phyloP scores from a whole-genome alignment of 805 yeast species.

The Schwanniomyces vanrijiae region DNA sequence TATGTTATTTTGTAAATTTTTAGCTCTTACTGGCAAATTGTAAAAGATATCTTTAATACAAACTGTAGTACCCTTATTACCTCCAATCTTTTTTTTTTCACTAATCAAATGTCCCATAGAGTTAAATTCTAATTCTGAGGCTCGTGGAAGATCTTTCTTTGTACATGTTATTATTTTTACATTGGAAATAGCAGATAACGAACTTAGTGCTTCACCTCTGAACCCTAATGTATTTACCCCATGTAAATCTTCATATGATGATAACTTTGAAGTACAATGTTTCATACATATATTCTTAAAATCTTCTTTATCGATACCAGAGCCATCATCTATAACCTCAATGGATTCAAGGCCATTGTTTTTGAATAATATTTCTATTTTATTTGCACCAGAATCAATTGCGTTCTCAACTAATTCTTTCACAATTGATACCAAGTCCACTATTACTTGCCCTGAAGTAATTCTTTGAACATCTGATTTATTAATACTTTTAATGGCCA shows the following conservation, averaged over 20 bases:
- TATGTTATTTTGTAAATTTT: slow-evolving; percentile 64
- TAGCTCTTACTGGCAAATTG: slow-evolving; percentile 77
- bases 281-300: slow-evolving; percentile 55
- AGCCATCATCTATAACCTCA: slow-evolving; percentile 69
- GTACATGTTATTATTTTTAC: slow-evolving; percentile 54
- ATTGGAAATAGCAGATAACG: slow-evolving; percentile 58
- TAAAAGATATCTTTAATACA: slow-evolving; percentile 59
- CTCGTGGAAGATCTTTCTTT: slow-evolving; percentile 50
- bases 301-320: slow-evolving; percentile 57
- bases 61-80: slow-evolving; percentile 71
- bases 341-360: slow-evolving; percentile 74
- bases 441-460: slow-evolving; percentile 92
- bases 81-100: slow-evolving; percentile 41
- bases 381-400: slow-evolving; percentile 72
- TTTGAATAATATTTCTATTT: slow-evolving; percentile 64
- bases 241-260: slow-evolving; percentile 52
- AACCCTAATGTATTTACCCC: slow-evolving; percentile 63
- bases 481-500: slow-evolving; percentile 26
- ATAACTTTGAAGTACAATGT: slow-evolving; percentile 68
- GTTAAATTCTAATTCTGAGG: slow-evolving; percentile 54
- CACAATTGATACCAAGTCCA: slow-evolving; percentile 71
- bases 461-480: slow-evolving; percentile 64
- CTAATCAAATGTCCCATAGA: slow-evolving; percentile 49
- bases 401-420: slow-evolving; percentile 89
- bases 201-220: slow-evolving; percentile 79